phyloP scores from a whole-genome alignment of 345 rosid species.

The Populus nigra region DNA sequence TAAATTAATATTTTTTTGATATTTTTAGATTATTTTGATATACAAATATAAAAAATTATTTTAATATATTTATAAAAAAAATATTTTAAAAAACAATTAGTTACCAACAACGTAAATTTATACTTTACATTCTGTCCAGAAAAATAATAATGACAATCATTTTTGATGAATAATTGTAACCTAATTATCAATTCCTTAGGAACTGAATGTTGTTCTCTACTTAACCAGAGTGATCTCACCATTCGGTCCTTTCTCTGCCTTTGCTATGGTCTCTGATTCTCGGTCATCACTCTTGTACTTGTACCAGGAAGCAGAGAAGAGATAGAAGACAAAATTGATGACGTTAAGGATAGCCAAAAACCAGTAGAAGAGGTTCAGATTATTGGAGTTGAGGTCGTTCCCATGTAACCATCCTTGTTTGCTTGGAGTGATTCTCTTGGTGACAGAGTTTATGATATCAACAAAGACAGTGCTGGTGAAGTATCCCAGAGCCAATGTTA shows the following conservation, averaged over 20 bases:
- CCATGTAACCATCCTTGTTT: conserved; percentile 34
- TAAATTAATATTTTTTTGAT: too few relatives aligned
- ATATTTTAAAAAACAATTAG: too few relatives aligned
- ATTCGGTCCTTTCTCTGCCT: not conserved
- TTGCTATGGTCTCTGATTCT: not conserved
- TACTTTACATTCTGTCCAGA: too few relatives aligned
- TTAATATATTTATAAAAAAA: too few relatives aligned
- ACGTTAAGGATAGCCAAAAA: conserved; percentile 30
- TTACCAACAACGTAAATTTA: too few relatives aligned
- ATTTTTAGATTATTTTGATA: too few relatives aligned
- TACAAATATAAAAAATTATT: too few relatives aligned
- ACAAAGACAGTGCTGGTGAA: conserved; percentile 31
- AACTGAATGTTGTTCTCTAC: not conserved
- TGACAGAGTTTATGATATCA: conserved; percentile 19
- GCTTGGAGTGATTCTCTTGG: not conserved
- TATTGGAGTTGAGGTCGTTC: conserved; percentile 24
- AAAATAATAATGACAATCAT: too few relatives aligned
- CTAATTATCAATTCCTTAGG: not conserved
- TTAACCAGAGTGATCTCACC: not conserved
- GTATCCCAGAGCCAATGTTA: conserved; percentile 35
- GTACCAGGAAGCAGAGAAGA: conserved; percentile 38
- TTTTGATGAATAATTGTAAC: too few relatives aligned
- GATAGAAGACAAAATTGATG: conserved; percentile 27
- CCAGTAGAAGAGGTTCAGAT: conserved; percentile 38
- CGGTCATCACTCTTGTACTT: conserved; percentile 23